Percentiles rank a stretch among this genome's conserved stretches.
Evolutionary conservation across 2,329 filamentous ascomycete species (phyloP).

Genomic region (Sporothrix phasma): DNA sequence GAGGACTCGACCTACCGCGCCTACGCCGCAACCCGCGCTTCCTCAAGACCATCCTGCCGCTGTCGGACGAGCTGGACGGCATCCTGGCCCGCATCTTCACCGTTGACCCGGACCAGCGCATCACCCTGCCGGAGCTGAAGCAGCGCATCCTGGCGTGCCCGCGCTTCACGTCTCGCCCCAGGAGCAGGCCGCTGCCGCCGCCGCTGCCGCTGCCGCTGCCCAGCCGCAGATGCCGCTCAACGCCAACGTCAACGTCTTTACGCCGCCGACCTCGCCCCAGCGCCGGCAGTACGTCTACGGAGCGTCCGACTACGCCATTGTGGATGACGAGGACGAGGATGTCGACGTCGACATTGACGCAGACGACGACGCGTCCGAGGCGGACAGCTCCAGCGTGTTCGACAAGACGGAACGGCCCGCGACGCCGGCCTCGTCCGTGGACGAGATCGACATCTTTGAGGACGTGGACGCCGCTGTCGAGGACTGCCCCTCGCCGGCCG

Average conservation of each 20-base stretch:
- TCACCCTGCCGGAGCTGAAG: slow-evolving; percentile 70
- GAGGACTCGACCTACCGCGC: slow-evolving; percentile 94
- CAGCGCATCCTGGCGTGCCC: slow-evolving; percentile 67
- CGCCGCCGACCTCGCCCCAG: not conserved
- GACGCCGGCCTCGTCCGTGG: slow-evolving; percentile 35
- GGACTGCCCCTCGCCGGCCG: slow-evolving; percentile 20
- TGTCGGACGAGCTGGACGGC: slow-evolving; percentile 80
- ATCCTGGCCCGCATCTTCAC: slow-evolving; percentile 85
- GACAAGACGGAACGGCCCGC: slow-evolving; percentile 27
- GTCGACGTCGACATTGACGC: slow-evolving; percentile 19
- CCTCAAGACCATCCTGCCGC: slow-evolving; percentile 80
- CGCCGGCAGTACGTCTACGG: too few species aligned
- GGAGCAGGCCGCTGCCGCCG: slow-evolving; percentile 22
- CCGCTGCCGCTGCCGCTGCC: slow-evolving; percentile 21
- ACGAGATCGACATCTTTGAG: not conserved
- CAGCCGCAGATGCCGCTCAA: slow-evolving; percentile 15
- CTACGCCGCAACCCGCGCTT: slow-evolving; percentile 80
- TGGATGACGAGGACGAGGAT: slow-evolving; percentile 19
- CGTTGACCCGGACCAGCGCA: slow-evolving; percentile 70
- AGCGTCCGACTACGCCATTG: slow-evolving; percentile 7
- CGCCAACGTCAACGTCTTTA: slow-evolving; percentile 26
- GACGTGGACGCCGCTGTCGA: not conserved
- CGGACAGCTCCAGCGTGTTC: too few species aligned
- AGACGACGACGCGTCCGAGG: too few species aligned
- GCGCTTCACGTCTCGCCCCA: slow-evolving; percentile 48